Evolutionary conservation across 2,329 filamentous ascomycete species (phyloP), one percentile per base, ranked within the genome.

Genomic region (Onygenales sp.): DNA sequence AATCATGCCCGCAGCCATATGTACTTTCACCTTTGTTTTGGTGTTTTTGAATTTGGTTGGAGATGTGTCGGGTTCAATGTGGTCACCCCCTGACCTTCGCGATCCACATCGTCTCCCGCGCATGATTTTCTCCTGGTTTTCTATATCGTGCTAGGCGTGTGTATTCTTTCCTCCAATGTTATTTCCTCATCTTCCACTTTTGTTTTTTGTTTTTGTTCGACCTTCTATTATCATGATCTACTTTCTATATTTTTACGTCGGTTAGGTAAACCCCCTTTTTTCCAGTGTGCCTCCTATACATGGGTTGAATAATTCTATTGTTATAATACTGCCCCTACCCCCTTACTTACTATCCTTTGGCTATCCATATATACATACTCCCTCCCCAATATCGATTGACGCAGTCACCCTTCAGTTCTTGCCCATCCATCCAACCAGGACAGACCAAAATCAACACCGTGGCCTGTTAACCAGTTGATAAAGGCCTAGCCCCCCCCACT

Each of bases 141-240:
- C 7, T 33, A 32, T 33, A n/a, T n/a, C 33, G 21, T 5, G 17
- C 44, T 45, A 13, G 44, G 7, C 3, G 14, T 7, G 27, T 13
- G 6, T n/a, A 14, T 43, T 33, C 5, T 32, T 47, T 31, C n/a
- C 35, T 31, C 9, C 11, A 9, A 7, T 33, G 41, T 7, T 31
- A 9, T 21, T 31, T 17, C 9, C 10, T 33, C 27, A 21, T 27
- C 35, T 31, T 52, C 42, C 35, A 44, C 50, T 51, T 33, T 38
- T 43, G 41, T 38, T 44, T 41, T 27, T 39, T 43, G n/a, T 52
- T 45, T 42, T 44, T 31, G 10, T 50, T 35, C 43, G 47, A 53
- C 35, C 39, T 33, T 44, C 38, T 51, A 2, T 14, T 39, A 21
- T 50, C 21, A 43, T 54, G 13, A 51, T 52, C 33, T 36, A 53